Evolutionary conservation across 768 basidiomycete genomes (phyloP).

Genomic region (Russula emetica): DNA sequence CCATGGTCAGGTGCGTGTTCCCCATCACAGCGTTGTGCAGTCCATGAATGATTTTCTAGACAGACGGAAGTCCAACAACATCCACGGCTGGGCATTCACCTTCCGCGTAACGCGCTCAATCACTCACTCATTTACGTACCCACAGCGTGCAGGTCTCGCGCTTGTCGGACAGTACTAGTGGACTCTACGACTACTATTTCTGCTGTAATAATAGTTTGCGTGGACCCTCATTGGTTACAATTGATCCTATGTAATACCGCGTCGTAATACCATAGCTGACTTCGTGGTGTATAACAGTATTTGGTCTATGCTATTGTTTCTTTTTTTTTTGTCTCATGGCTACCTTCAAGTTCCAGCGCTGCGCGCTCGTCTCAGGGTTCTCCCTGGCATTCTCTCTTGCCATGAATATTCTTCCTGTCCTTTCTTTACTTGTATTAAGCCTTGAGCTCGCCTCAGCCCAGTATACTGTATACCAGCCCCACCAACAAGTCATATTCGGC

Average conservation of each 20-base stretch:
- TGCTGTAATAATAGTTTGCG: too few relatives aligned
- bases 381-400: neutral
- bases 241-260: neutral
- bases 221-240: too few relatives aligned
- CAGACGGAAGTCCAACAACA: neutral
- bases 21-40: neutral
- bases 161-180: neutral
- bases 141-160: slow-evolving; percentile 3
- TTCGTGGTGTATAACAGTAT: too few relatives aligned
- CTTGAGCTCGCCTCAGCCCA: slow-evolving; percentile 21
- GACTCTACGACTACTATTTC: neutral
- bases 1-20: neutral
- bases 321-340: neutral
- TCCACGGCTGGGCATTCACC: neutral
- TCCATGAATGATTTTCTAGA: neutral
- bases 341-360: neutral
- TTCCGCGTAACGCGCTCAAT: neutral
- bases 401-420: slow-evolving; percentile 9
- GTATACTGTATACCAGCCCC: slow-evolving; percentile 23
- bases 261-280: neutral
- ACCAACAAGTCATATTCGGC: slow-evolving; percentile 27
- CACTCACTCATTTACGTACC: too few relatives aligned
- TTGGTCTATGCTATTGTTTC: too few relatives aligned
- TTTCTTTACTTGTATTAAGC: slow-evolving; percentile 14
- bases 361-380: neutral